Evolutionary conservation across 1,284 basidiomycete species (phyloP).

Genomic region (Tylopilus sp.): DNA sequence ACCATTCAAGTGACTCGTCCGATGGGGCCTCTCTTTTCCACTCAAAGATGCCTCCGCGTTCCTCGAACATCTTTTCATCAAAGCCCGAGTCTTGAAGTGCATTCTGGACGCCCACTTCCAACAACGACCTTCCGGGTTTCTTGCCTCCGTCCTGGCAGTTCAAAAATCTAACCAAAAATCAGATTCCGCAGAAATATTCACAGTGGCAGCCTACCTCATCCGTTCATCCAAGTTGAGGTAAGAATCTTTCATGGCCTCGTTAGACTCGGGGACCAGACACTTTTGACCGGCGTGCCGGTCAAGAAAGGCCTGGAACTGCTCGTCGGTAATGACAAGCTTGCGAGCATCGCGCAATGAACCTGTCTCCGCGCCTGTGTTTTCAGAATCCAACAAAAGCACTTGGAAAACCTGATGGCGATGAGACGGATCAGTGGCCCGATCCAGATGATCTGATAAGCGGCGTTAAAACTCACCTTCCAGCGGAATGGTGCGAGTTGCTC

Average conservation of each 20-base stretch:
- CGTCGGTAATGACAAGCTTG: constrained; percentile 44
- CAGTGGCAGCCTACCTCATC: constrained; percentile 39
- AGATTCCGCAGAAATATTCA: neutral
- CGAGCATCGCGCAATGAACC: constrained; percentile 49
- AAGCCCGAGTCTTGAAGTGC: constrained; percentile 50
- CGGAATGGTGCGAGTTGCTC: constrained; percentile 36
- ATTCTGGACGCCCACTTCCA: constrained; percentile 49
- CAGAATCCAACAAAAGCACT: constrained; percentile 48
- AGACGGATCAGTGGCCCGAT: constrained; percentile 3
- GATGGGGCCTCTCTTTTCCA: constrained; percentile 35
- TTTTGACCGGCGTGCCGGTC: constrained; percentile 41
- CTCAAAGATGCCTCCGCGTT: constrained; percentile 50
- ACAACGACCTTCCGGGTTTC: constrained; percentile 45
- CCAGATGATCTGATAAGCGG: neutral
- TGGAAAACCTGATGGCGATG: constrained; percentile 31
- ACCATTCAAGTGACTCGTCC: constrained; percentile 27
- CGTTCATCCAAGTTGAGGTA: constrained; percentile 51
- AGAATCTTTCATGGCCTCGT: constrained; percentile 50
- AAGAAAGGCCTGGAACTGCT: constrained; percentile 50
- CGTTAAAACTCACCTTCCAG: constrained; percentile 32
- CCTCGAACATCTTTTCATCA: constrained; percentile 45
- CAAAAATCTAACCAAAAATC: constrained; percentile 41
- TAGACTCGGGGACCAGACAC: constrained; percentile 50
- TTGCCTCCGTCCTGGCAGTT: constrained; percentile 45
- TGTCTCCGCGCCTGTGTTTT: constrained; percentile 39